Evolutionary conservation across 2,329 filamentous ascomycete genomes (phyloP).

Genomic region (Cephalotrichum gorgonifer): DNA sequence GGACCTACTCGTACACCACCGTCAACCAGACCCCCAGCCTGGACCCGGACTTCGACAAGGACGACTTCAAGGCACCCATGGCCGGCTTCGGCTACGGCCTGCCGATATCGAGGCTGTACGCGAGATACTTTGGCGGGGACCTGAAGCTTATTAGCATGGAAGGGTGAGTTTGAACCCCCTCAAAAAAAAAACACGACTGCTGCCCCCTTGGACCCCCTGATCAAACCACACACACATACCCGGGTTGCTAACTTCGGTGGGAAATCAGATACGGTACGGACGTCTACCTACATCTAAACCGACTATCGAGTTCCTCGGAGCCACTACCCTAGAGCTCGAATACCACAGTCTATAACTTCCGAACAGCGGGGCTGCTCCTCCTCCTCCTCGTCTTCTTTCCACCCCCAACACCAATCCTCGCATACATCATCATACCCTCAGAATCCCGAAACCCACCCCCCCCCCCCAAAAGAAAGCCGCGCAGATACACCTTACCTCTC

Average conservation of each 20-base stretch:
- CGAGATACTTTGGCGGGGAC: slow-evolving; percentile 94
- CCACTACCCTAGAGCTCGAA: slow-evolving; percentile 66
- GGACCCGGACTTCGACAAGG: slow-evolving; percentile 97
- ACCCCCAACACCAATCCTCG: no score
- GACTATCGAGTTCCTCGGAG: slow-evolving; percentile 89
- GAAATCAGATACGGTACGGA: slow-evolving; percentile 86
- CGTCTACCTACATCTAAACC: slow-evolving; percentile 95
- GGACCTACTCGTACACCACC: slow-evolving; percentile 99
- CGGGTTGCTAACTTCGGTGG: no score
- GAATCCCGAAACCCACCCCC: no score
- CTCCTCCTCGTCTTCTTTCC: no score
- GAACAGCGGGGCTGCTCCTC: no score
- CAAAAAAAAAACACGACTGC: no score
- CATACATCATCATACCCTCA: no score
- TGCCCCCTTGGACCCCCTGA: slow-evolving; percentile 4
- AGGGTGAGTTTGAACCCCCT: slow-evolving; percentile 52
- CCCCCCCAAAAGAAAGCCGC: no score
- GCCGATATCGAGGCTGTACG: slow-evolving; percentile 88
- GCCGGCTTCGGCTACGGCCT: slow-evolving; percentile 97
- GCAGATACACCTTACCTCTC: no score
- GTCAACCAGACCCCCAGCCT: slow-evolving; percentile 91
- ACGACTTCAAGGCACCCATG: slow-evolving; percentile 98
- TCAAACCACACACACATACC: slow-evolving; percentile 8
- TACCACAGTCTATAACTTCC: no score
- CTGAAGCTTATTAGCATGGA: slow-evolving; percentile 99